Percentiles rank a stretch among this genome's conserved stretches.
These are phyloP conservation scores for Moesziomyces parantarcticus DNA, from an alignment of 1,284 basidiomycete genomes.

Conservation along the genomic window DNA sequence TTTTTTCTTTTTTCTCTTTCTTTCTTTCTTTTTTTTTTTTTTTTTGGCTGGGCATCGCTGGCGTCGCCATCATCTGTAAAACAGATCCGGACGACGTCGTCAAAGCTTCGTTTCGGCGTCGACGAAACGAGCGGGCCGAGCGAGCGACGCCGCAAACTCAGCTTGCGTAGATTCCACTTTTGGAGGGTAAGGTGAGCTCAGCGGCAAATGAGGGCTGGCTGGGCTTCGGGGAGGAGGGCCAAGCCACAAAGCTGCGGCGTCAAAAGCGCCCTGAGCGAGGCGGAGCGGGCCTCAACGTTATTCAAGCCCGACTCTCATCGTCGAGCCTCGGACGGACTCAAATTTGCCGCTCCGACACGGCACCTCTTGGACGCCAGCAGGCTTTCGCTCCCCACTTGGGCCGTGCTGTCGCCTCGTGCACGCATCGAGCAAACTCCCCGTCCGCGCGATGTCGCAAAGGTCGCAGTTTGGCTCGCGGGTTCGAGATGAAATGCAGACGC, in stretches of 20 bases:
- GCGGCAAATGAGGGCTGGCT: neutral
- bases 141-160: neutral
- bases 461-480: no score
- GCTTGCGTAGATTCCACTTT: no score
- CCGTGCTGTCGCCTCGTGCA: no score
- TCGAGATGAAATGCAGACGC: no score
- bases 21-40: neutral
- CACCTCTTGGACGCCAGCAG: neutral
- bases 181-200: neutral
- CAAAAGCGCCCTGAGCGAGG: neutral
- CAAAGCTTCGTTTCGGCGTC: neutral
- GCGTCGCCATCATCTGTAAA: neutral
- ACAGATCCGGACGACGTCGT: neutral
- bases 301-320: neutral
- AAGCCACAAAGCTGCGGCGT: slow-evolving; percentile 10
- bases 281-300: slow-evolving; percentile 3
- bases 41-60: no score
- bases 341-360: neutral
- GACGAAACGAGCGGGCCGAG: neutral
- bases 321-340: neutral
- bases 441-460: no score
- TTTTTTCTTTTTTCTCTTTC: neutral
- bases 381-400: no score
- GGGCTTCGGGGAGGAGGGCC: neutral
- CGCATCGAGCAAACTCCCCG: no score